Evolutionary conservation across 1,284 basidiomycete species (phyloP), one percentile per base, ranked within the genome.

Genomic region (Cutaneotrichosporon cyanovorans): DNA sequence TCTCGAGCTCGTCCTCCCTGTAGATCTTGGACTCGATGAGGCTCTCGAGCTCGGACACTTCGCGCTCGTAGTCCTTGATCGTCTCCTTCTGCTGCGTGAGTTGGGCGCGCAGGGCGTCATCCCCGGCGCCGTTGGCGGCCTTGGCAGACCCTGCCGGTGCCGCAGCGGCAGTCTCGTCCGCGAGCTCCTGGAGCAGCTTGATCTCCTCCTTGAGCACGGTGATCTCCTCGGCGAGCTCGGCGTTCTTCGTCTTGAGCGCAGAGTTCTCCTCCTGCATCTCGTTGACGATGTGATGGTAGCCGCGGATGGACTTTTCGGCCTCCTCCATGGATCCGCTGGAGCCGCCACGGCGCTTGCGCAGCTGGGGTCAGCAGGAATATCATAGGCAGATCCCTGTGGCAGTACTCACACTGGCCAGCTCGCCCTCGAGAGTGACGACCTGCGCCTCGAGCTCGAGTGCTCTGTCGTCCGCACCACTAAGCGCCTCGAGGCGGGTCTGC

Each of bases 11-110:
- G 63, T 91, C 90, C 79, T 95, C 89, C 42, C 83, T 82, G 68
- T 92, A 92, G 56, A 93, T 93, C 83, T 95, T 93, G 47, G 86
- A 80, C 69, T 95, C 90, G 31, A 93, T 82, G 37, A 95, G 75
- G 47, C 82, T 79, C 68, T 95, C 90, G 19, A 95, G 77, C 65
- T 93, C 88, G 42, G 82, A 80, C 42, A 93, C 86, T 71, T 93
- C 88, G 62, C 89, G 87, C 70, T 89, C 86, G 52, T 89, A 78
- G 85, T 68, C 65, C 47, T 68, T 62, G 54, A 69, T 63, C 21
- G 60, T 53, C 18, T 50, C 48, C 15, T 35, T 44, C 31, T 66
- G 61, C 28, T 45, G 33, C 21, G 47, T 22, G 4, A 61, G 22
- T 10, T 53, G 52, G 9, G 50, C 51, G 35, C 58, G 59, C 16